Evolutionary conservation across 768 basidiomycete genomes (phyloP).

Genomic region (Leucosporidium creatinivorum): DNA sequence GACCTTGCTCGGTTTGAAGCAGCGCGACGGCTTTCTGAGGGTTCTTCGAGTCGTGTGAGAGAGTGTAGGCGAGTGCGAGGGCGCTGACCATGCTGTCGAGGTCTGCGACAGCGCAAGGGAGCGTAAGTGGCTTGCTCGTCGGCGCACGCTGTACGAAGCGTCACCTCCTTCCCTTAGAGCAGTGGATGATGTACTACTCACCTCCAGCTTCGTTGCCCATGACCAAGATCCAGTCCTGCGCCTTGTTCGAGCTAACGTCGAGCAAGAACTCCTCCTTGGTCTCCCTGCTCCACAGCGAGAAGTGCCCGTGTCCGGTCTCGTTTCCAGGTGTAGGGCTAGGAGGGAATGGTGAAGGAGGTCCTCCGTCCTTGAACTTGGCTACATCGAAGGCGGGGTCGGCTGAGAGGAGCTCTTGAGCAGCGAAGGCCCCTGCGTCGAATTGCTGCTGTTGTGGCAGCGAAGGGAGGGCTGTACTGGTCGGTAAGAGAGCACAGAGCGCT

Average conservation of each 20-base stretch:
- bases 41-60: slow-evolving; percentile 4
- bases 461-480: no score
- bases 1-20: slow-evolving; percentile 22
- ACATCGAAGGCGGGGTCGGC: no score
- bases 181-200: not conserved
- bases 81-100: slow-evolving; percentile 17
- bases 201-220: slow-evolving; percentile 29
- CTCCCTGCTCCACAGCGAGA: not conserved
- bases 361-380: no score
- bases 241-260: not conserved
- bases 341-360: no score
- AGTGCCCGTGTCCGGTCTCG: not conserved
- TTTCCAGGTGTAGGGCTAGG: no score
- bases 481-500: no score
- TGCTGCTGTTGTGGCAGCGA: no score
- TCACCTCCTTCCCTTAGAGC: no score
- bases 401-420: no score
- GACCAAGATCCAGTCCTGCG: slow-evolving; percentile 9
- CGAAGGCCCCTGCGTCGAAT: no score
- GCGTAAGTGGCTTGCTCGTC: not conserved
- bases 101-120: not conserved
- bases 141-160: not conserved
- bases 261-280: not conserved
- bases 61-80: slow-evolving; percentile 12
- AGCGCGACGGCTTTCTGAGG: slow-evolving; percentile 24